Base-by-base conservation (phyloP, 305 asterid genomes). In the Lippia alba region DNA sequence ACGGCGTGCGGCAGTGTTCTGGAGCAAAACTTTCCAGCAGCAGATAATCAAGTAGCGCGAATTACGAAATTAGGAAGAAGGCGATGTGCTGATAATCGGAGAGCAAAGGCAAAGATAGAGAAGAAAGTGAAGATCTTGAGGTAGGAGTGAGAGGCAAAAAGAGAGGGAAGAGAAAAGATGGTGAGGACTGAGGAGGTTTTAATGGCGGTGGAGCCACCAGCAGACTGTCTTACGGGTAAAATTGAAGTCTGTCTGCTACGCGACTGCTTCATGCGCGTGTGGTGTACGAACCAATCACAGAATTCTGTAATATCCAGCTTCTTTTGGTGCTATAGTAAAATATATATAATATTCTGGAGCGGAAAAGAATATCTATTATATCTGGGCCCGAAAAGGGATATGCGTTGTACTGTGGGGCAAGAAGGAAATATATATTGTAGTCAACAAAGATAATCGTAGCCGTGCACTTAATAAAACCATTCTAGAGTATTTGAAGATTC, bases 151-250 rank as follows among this genome's bases (percentile, higher is more conserved):
- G 64, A 48, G 2, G 30, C 30, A 56, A 44, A 63, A 63, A 44
- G 49, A 61, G 71, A 68, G 70, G 71, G 69, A 60, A 69, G 74
- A 72, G 71, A 61, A 32, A 39, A 45, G 62, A 62, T 61, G 80
- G 73, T 74, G 74, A 24, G 30, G 30, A 24, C 81, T 69, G 57
- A 74, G 69, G 71, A 68, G 83, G 79, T 57, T 74, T 79, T 74
- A 79, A 82, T 82, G 87, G 76, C 72, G 82, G 87, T 76, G 87
- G 87, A 82, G 84, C 87, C 87, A 71, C 77, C 81, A 74, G 71
- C 70, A 69, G 67, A 69, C 60, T 79, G 76, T 64, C 79, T 61
- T 67, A 73, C 74, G 74, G 61, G 67, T 41, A 40, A 56, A n/a
- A n/a, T n/a, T n/a, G 64, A 41, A 41, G 41, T 57, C 53, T 76